phyloP scores from a whole-genome alignment of 768 basidiomycete species.

The Termitomyces sp. region DNA sequence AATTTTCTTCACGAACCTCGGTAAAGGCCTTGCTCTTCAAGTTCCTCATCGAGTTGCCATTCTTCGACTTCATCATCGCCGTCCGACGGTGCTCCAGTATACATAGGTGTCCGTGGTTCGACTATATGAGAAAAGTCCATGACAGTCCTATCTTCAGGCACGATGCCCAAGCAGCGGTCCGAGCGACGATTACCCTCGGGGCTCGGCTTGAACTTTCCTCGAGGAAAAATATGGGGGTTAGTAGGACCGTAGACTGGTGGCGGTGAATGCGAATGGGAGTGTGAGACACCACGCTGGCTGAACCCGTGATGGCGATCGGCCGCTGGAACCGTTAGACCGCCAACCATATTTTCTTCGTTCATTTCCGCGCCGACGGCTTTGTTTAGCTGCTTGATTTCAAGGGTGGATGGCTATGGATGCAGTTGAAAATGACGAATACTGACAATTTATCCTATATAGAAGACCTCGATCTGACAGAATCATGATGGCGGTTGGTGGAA shows the following conservation, averaged over 20 bases:
- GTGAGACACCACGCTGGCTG: background rate
- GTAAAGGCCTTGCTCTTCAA: slow-evolving; percentile 47
- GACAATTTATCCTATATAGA: background rate
- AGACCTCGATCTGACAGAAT: background rate
- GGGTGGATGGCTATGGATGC: background rate
- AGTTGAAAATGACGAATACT: background rate
- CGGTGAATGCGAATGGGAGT: background rate
- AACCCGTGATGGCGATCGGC: background rate
- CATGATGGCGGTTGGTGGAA: background rate
- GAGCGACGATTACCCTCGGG: background rate
- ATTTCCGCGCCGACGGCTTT: background rate
- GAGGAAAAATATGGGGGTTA: background rate
- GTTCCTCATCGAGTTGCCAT: slow-evolving; percentile 32
- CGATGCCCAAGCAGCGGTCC: slow-evolving; percentile 3
- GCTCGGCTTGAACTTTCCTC: background rate
- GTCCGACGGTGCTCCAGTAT: slow-evolving; percentile 17
- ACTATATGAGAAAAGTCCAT: slow-evolving; percentile 7
- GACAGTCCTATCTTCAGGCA: slow-evolving; percentile 10
- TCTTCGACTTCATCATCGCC: slow-evolving; percentile 23
- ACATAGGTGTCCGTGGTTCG: background rate
- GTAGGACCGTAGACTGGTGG: background rate
- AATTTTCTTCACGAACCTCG: slow-evolving; percentile 28
- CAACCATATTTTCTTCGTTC: background rate
- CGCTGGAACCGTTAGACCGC: background rate
- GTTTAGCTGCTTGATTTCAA: background rate